These are phyloP conservation scores for Colletotrichum gloeosporioides DNA, from an alignment of 2,329 filamentous ascomycete species.

Conservation along the genomic window DNA sequence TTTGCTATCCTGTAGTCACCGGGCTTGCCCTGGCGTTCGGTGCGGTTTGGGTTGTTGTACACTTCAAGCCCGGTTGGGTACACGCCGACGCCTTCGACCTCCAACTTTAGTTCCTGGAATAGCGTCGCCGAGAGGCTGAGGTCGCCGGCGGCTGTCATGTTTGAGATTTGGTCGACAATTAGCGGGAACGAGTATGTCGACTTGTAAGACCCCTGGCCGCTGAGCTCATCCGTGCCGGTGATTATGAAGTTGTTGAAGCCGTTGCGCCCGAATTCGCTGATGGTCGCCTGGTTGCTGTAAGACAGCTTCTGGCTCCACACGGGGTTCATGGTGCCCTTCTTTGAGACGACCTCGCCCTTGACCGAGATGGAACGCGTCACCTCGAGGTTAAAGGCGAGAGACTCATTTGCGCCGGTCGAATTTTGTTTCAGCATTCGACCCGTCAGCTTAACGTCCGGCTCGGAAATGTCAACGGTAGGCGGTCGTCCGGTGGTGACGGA, in stretches of 20 bases:
- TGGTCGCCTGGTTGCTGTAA: conserved; percentile 58
- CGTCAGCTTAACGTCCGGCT: conserved; percentile 54
- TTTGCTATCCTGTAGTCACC: conserved; percentile 26
- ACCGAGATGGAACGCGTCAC: conserved; percentile 62
- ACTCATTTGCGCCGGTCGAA: conserved; percentile 60
- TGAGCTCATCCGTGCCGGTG: conserved; percentile 33
- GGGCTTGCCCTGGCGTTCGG: neutral
- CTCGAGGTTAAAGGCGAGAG: conserved; percentile 62
- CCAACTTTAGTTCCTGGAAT: conserved; percentile 44
- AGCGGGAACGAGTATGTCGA: conserved; percentile 65
- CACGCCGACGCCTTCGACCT: conserved; percentile 42
- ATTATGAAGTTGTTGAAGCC: conserved; percentile 34
- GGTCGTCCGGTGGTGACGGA: conserved; percentile 57
- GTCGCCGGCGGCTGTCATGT: conserved; percentile 45
- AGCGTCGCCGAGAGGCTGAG: conserved; percentile 49
- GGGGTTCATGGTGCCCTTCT: conserved; percentile 43
- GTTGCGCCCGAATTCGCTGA: conserved; percentile 26
- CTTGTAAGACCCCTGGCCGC: conserved; percentile 30
- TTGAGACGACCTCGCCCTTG: conserved; percentile 55
- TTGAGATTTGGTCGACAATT: conserved; percentile 58
- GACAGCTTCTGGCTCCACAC: conserved; percentile 63
- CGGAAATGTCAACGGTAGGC: conserved; percentile 34
- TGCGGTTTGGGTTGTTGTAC: conserved; percentile 43
- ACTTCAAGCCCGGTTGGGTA: conserved; percentile 67
- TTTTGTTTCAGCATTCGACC: conserved; percentile 48